Conservation (phyloP, 306 rosid species). For the Canavalia gladiata region DNA sequence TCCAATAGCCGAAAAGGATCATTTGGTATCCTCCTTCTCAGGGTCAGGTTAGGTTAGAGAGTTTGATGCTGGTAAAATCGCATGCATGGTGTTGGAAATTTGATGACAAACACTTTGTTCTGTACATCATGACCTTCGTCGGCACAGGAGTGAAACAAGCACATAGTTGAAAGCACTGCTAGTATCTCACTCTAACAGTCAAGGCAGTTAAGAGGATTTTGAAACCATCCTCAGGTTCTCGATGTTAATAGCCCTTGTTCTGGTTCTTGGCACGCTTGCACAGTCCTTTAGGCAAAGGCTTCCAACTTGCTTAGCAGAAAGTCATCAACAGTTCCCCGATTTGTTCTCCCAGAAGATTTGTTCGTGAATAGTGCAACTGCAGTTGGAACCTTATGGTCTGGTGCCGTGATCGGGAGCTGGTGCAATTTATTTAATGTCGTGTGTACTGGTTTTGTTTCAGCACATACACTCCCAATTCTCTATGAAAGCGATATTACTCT, state of each 20-base stretch:
- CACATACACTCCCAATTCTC: slow-evolving; percentile 87
- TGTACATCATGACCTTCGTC: no score
- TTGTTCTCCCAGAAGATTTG: slow-evolving; percentile 72
- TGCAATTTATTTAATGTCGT: slow-evolving; percentile 87
- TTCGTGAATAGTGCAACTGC: slow-evolving; percentile 70
- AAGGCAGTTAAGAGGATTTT: no score
- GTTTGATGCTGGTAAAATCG: no score
- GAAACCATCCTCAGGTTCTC: no score
- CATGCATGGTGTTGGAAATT: no score
- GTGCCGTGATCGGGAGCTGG: slow-evolving; percentile 92
- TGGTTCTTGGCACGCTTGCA: slow-evolving; percentile 76
- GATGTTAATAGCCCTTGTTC: slow-evolving; percentile 39
- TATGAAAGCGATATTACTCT: slow-evolving; percentile 60
- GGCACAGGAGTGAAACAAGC: no score
- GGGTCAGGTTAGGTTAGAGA: no score
- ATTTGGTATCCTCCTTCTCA: no score
- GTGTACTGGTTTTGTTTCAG: slow-evolving; percentile 88
- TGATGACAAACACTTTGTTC: no score
- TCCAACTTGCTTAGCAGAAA: slow-evolving; percentile 52
- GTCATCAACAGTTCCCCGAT: slow-evolving; percentile 70
- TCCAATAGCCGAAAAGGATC: no score
- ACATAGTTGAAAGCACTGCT: no score
- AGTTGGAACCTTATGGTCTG: slow-evolving; percentile 68
- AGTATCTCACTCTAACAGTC: no score
- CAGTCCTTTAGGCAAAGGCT: slow-evolving; percentile 75